A percentile compares a stretch with the other conserved stretches of the same genome.
Conservation (phyloP, 2,329 filamentous ascomycete genomes). For the Fusarium graminum region DNA sequence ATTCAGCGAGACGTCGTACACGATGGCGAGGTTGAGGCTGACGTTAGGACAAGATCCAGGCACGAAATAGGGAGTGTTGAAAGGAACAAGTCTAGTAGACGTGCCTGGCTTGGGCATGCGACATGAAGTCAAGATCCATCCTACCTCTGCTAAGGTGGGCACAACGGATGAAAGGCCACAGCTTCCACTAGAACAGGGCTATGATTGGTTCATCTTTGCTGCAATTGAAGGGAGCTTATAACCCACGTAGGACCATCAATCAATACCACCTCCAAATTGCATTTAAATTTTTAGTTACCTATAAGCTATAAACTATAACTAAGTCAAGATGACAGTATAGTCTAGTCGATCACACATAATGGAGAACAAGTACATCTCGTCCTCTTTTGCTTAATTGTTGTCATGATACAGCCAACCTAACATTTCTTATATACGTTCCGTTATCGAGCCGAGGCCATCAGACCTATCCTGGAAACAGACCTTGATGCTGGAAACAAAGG, state of each 20-base stretch:
- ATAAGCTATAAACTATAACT: no score
- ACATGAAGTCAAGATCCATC: constrained; percentile 17
- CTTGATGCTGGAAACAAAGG: neutral
- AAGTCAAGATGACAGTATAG: no score
- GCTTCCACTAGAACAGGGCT: constrained; percentile 33
- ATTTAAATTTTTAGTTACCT: neutral
- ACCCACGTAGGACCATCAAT: neutral
- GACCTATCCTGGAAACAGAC: neutral
- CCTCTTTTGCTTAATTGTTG: neutral
- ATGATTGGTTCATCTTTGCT: constrained; percentile 39
- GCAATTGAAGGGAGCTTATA: neutral
- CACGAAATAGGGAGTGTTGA: constrained; percentile 19
- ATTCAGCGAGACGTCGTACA: neutral
- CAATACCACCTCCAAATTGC: neutral
- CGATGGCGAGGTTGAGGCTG: constrained; percentile 3
- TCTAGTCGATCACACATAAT: no score
- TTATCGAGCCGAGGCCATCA: neutral
- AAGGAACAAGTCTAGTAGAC: constrained; percentile 11
- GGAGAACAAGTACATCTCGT: neutral
- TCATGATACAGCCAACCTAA: neutral
- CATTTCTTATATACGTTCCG: neutral
- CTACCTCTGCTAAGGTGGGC: constrained; percentile 5
- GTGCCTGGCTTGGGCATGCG: constrained; percentile 22
- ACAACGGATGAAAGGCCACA: constrained; percentile 39
- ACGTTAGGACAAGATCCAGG: constrained; percentile 14